A percentile compares a stretch with the other conserved stretches of the same genome.
phyloP scores from a whole-genome alignment of 805 yeast genomes.

The Lipomyces yamanashiensis region DNA sequence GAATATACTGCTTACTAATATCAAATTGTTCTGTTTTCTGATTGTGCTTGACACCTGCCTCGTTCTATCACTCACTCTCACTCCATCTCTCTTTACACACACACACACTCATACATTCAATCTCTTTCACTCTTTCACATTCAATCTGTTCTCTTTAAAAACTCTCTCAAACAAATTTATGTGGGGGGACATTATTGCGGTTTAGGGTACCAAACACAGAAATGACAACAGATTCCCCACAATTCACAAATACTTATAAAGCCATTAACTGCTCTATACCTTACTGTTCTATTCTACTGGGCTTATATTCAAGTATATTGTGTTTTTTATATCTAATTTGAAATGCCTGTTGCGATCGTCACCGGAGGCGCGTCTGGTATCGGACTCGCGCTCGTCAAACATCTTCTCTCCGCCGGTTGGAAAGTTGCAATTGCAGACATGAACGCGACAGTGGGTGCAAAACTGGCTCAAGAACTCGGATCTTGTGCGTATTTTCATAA shows the following conservation, averaged over 20 bases:
- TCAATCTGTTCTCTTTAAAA: too few relatives aligned
- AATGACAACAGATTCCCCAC: not conserved
- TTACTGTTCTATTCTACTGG: too few relatives aligned
- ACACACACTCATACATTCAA: too few relatives aligned
- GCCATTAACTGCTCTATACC: not conserved
- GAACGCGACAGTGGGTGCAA: not conserved
- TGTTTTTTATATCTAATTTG: not conserved
- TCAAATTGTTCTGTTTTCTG: too few relatives aligned
- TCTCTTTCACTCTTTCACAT: too few relatives aligned
- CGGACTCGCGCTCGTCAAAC: constrained; percentile 23
- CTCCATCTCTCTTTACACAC: too few relatives aligned
- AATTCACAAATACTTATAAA: not conserved
- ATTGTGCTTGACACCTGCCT: too few relatives aligned
- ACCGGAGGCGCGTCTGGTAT: constrained; percentile 30
- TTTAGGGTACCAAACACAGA: constrained; percentile 3
- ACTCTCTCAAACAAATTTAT: not conserved
- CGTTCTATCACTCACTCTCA: too few relatives aligned
- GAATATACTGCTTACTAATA: too few relatives aligned
- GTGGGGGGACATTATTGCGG: constrained; percentile 9
- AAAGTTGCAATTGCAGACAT: constrained; percentile 20
- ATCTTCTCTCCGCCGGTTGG: constrained; percentile 12
- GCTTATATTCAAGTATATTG: too few relatives aligned
- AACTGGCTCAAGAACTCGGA: constrained; percentile 1
- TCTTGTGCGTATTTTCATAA: not conserved
- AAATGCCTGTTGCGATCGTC: constrained; percentile 22